Percentiles rank a stretch among this genome's conserved stretches.
Conservation (phyloP, 2,329 filamentous ascomycete genomes). For the Colletotrichum camelliae region DNA sequence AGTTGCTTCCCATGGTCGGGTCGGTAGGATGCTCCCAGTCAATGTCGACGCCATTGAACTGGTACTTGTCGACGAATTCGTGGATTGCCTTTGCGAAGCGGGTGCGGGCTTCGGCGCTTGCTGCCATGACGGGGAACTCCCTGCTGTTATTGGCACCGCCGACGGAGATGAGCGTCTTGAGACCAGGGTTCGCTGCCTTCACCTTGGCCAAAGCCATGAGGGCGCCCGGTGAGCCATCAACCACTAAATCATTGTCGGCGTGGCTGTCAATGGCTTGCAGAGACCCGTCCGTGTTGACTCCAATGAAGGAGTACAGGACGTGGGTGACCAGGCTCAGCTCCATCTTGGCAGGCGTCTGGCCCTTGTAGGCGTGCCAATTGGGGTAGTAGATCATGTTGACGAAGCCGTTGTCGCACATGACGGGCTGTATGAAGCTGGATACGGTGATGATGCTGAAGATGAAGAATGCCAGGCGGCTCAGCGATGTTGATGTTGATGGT, state of each 20-base stretch:
- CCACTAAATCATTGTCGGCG: slow-evolving; percentile 64
- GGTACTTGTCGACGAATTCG: slow-evolving; percentile 59
- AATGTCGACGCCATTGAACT: slow-evolving; percentile 71
- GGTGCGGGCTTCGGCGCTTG: slow-evolving; percentile 48
- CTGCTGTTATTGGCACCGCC: slow-evolving; percentile 69
- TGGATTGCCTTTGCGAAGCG: slow-evolving; percentile 61
- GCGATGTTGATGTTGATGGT: not conserved
- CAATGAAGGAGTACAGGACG: slow-evolving; percentile 68
- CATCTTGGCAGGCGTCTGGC: slow-evolving; percentile 63
- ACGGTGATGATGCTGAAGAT: not conserved
- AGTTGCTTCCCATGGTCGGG: slow-evolving; percentile 59
- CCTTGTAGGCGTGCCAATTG: slow-evolving; percentile 67
- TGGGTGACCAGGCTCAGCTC: slow-evolving; percentile 64
- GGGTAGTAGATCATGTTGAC: slow-evolving; percentile 64
- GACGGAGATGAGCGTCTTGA: slow-evolving; percentile 67
- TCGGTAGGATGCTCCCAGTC: slow-evolving; percentile 44
- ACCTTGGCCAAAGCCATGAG: slow-evolving; percentile 63
- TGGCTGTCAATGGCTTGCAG: slow-evolving; percentile 61
- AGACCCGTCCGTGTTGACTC: slow-evolving; percentile 12
- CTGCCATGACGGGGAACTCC: slow-evolving; percentile 64
- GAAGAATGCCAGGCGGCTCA: not conserved
- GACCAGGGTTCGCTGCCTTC: slow-evolving; percentile 59
- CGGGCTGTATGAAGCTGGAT: not conserved
- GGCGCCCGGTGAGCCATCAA: slow-evolving; percentile 65
- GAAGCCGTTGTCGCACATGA: slow-evolving; percentile 21